phyloP scores from a whole-genome alignment of 1,284 basidiomycete genomes.

The Leccinum angustisporum region DNA sequence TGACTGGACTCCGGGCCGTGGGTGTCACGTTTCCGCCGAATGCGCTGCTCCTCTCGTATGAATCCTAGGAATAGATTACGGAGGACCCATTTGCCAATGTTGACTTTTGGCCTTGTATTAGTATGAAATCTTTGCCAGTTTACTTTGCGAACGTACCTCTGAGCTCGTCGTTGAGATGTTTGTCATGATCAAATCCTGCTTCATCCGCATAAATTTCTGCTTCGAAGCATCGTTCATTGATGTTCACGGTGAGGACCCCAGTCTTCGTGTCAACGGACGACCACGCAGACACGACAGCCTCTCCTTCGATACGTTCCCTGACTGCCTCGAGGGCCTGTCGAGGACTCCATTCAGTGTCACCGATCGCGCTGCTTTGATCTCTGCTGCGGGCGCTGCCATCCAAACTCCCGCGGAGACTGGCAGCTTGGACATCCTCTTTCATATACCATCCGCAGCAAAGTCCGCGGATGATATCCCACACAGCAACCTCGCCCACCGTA shows the following conservation, averaged over 20 bases:
- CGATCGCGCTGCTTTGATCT: slow-evolving; percentile 30
- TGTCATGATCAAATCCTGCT: slow-evolving; percentile 61
- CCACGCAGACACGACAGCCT: slow-evolving; percentile 86
- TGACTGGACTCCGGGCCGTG: slow-evolving; percentile 21
- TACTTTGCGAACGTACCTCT: slow-evolving; percentile 56
- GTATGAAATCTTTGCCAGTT: slow-evolving; percentile 8
- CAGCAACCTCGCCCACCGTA: slow-evolving; percentile 79
- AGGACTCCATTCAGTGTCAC: slow-evolving; percentile 57
- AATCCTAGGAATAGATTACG: slow-evolving; percentile 73
- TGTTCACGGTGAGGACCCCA: slow-evolving; percentile 85
- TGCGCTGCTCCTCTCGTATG: slow-evolving; percentile 60
- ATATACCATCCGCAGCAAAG: slow-evolving; percentile 74
- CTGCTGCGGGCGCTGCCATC: slow-evolving; percentile 34
- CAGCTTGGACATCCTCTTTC: slow-evolving; percentile 63
- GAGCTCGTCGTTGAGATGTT: slow-evolving; percentile 71
- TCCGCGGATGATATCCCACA: slow-evolving; percentile 90
- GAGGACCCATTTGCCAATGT: slow-evolving; percentile 79
- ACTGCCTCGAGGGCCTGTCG: slow-evolving; percentile 87
- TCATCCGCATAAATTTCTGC: slow-evolving; percentile 96
- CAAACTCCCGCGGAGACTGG: slow-evolving; percentile 41
- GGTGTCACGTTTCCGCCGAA: slow-evolving; percentile 39
- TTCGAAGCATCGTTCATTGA: slow-evolving; percentile 88
- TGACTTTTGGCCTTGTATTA: slow-evolving; percentile 49
- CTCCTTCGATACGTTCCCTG: slow-evolving; percentile 86
- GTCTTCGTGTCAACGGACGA: slow-evolving; percentile 87